Evolutionary conservation across 208 protist species (phyloP), one percentile per base, ranked within the genome.

Genomic region (Trypanosoma cruzi): DNA sequence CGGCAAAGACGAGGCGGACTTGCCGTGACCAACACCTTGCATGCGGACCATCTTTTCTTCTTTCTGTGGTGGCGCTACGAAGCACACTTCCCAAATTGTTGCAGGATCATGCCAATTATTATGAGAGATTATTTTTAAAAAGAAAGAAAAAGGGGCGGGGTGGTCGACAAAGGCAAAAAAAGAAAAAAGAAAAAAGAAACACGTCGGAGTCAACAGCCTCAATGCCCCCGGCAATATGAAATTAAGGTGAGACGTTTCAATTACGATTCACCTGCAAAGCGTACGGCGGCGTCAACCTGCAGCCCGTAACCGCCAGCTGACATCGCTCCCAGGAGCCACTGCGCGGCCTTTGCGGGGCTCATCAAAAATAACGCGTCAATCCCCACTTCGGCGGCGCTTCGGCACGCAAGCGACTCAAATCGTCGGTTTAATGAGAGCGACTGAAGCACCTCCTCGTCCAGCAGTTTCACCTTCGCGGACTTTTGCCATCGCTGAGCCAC

Each of bases 21-120:
- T 99, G 92, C 99, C 99, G 84, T 99, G 99, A 40, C 98, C 98
- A 73, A 97, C 97, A 81, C 96, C 96, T 88, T 99, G 89, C 97
- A 99, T 99, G 90, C 98, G 98, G 73, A 98, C 98, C 98, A 99
- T 97, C 52, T 57, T 81, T 68, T 24, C 28, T 32, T 55, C n/a
- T n/a, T n/a, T n/a, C n/a, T n/a, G n/a, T n/a, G n/a, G n/a, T n/a
- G n/a, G n/a, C n/a, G n/a, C n/a, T n/a, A n/a, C n/a, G n/a, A n/a
- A n/a, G n/a, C n/a, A n/a, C n/a, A n/a, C n/a, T n/a, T n/a, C n/a
- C n/a, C n/a, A n/a, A n/a, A n/a, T n/a, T n/a, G n/a, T n/a, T n/a
- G n/a, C n/a, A n/a, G n/a, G n/a, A n/a, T n/a, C n/a, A n/a, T n/a
- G n/a, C n/a, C n/a, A n/a, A n/a, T n/a, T n/a, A n/a, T n/a, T n/a